Base-by-base conservation (phyloP, 768 basidiomycete genomes). In the Calocybe indica region DNA sequence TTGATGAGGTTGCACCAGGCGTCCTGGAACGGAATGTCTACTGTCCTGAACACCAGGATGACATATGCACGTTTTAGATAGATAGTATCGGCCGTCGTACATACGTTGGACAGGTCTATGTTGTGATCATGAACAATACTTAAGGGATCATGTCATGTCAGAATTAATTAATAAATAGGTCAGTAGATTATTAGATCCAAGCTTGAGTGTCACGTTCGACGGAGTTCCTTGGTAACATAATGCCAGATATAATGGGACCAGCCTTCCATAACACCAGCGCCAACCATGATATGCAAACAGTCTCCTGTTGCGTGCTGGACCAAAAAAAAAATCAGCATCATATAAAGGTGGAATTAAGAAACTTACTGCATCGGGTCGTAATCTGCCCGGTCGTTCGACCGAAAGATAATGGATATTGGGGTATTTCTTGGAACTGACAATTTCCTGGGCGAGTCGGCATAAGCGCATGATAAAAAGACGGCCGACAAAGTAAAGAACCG, bases 341-440 rank as follows among this genome's bases (percentile, higher is more conserved):
- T 11, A n/a, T 14, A 29, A 5, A 12, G 10, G 33, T 13, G 3
- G 43, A 30, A 9, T 40, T 7, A 30, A 35, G 39, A 35, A 13
- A 72, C 82, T 45, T 50, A 83, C 82, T 29, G 82, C 76, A 57
- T 85, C 84, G 30, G 84, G 83, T 3, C 84, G 71, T 10, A 85
- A 63, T 37, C 77, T 69, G 30, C 68, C 82, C 1, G 83, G 83
- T 45, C 73, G 69, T 48, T 85, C 82, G 29, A 85, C 83, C 5
- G 71, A 65, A 1, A 85, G 64, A 57, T 73, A 85, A 53, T 77
- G 73, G 2, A 86, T 66, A 51, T 82, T 69, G 0, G 78, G 75
- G 53, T 73, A 83, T 45, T 69, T 63, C 32, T 45, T 45, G 36
- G 59, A 54, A 1, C 55, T 43, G n/a, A 22, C 22, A 22, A 22